Conservation (phyloP, 108 stramenopile genomes). For the Cyclotella cryptica region DNA sequence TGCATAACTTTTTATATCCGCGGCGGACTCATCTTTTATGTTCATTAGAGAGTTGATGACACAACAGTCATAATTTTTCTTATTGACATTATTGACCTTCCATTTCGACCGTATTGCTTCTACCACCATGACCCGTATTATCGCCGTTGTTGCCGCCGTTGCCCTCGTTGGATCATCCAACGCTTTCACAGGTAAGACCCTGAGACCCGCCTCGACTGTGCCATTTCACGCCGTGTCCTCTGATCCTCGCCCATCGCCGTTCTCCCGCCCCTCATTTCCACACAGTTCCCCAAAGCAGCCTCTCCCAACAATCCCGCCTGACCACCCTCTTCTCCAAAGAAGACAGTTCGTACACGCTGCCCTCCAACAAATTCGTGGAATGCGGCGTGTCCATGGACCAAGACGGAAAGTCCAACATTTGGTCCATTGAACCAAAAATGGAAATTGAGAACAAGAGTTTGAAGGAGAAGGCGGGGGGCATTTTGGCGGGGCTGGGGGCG, state of each 20-base stretch:
- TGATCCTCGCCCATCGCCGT: not conserved
- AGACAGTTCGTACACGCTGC: not conserved
- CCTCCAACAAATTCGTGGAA: conserved; percentile 48
- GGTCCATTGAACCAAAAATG: conserved; percentile 98
- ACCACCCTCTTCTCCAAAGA: conserved; percentile 28
- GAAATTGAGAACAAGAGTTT: conserved; percentile 78
- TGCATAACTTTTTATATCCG: not conserved
- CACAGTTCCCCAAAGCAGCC: conserved; percentile 21
- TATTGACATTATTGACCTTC: not conserved
- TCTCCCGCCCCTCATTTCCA: not conserved
- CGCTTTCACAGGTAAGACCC: conserved; percentile 56
- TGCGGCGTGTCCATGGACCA: conserved; percentile 91
- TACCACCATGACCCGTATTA: conserved; percentile 39
- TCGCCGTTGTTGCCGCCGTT: conserved; percentile 25
- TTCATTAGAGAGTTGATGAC: not conserved
- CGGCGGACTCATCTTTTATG: not conserved
- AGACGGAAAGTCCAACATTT: conserved; percentile 96
- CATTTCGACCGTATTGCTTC: not conserved
- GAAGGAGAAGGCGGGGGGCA: conserved; percentile 76
- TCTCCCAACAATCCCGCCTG: conserved; percentile 3
- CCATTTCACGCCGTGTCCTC: too few relatives aligned
- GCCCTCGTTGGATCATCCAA: conserved; percentile 38
- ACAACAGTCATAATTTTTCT: not conserved
- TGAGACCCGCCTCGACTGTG: conserved; percentile 3
- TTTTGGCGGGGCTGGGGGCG: conserved; percentile 75